A percentile compares a stretch with the other conserved stretches of the same genome.
phyloP scores from a whole-genome alignment of 2,329 filamentous ascomycete species.

The Sporothrix globosa region DNA sequence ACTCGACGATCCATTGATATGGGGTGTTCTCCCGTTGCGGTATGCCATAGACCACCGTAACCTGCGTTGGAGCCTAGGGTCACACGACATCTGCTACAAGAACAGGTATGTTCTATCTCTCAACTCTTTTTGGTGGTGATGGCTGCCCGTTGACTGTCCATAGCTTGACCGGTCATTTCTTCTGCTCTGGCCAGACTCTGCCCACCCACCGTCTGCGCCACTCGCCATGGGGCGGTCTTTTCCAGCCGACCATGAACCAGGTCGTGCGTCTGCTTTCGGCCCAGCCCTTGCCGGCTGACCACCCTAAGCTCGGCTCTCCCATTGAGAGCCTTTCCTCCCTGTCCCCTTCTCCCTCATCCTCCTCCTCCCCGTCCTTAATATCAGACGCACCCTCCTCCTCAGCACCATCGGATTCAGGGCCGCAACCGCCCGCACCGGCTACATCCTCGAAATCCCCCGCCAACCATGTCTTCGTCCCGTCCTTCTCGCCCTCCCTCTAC shows the following conservation, averaged over 20 bases:
- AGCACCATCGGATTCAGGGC: background rate
- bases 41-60: constrained; percentile 74
- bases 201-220: constrained; percentile 83
- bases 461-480: constrained; percentile 12
- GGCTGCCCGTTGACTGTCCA: background rate
- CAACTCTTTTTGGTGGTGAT: background rate
- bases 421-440: background rate
- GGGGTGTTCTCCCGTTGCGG: constrained; percentile 80
- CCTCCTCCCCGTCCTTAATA: background rate
- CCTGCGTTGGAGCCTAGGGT: constrained; percentile 85
- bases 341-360: background rate
- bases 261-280: constrained; percentile 80
- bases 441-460: background rate
- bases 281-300: constrained; percentile 44
- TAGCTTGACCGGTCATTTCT: constrained; percentile 75
- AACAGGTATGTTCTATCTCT: constrained; percentile 63
- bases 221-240: constrained; percentile 79
- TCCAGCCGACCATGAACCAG: constrained; percentile 86
- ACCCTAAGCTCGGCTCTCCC: constrained; percentile 3
- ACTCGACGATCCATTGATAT: constrained; percentile 90
- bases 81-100: constrained; percentile 93
- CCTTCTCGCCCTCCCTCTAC: constrained; percentile 48
- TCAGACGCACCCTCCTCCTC: background rate
- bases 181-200: constrained; percentile 84
- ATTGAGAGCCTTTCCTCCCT: background rate